Percentiles rank a stretch among this genome's conserved stretches.
Evolutionary conservation across 768 basidiomycete species (phyloP).

Genomic region (Macrolepiota albuminosa): DNA sequence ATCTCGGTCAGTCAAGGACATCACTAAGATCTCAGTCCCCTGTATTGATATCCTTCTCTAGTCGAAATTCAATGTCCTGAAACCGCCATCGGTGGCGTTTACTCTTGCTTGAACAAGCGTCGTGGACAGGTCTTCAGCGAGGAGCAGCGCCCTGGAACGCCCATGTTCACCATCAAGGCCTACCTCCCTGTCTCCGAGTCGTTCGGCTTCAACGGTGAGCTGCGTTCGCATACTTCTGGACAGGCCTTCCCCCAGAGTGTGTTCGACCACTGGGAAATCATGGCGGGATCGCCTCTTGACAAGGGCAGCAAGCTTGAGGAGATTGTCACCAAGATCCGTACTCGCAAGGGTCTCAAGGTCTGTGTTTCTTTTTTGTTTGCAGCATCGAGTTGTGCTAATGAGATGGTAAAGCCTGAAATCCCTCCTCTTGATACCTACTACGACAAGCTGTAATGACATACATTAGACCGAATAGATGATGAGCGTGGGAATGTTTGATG

Average conservation of each 20-base stretch:
- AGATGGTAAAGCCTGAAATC: constrained; percentile 64
- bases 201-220: constrained; percentile 97
- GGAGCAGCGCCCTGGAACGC: constrained; percentile 97
- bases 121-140: constrained; percentile 98
- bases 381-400: constrained; percentile 7
- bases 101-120: constrained; percentile 89
- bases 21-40: neutral
- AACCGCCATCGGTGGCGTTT: constrained; percentile 96
- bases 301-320: constrained; percentile 91
- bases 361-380: constrained; percentile 4
- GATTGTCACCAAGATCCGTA: constrained; percentile 76
- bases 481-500: constrained; percentile 15
- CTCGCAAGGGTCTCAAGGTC: constrained; percentile 94
- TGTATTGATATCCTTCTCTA: constrained; percentile 24
- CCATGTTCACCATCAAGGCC: constrained; percentile 99
- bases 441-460: constrained; percentile 71
- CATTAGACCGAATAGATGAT: constrained; percentile 1
- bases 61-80: constrained; percentile 99
- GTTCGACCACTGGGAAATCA: constrained; percentile 89
- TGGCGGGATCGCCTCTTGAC: constrained; percentile 79
- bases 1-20: constrained; percentile 57
- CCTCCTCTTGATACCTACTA: constrained; percentile 87
- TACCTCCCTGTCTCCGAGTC: constrained; percentile 90
- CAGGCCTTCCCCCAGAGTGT: constrained; percentile 98
- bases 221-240: constrained; percentile 87